phyloP scores from a whole-genome alignment of 2,329 filamentous ascomycete genomes.

The Ophiostoma sp. region DNA sequence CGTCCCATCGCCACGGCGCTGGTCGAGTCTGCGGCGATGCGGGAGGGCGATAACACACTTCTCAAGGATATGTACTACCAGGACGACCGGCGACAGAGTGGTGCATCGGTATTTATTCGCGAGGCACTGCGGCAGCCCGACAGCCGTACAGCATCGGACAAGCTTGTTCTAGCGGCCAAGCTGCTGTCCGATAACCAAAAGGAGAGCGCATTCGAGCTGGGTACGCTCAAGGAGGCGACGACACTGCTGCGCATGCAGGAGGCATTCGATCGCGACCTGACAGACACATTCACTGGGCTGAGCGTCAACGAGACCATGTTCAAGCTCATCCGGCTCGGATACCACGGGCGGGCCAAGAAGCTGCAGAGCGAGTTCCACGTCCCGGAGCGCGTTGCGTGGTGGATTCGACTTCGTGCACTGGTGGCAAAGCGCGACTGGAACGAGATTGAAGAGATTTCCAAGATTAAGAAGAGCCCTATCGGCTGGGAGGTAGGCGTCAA shows the following conservation, averaged over 20 bases:
- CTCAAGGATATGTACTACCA: conserved; percentile 97
- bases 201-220: conserved; percentile 68
- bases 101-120: conserved; percentile 77
- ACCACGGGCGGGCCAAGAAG: conserved; percentile 78
- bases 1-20: conserved; percentile 81
- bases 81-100: conserved; percentile 84
- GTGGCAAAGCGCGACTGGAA: conserved; percentile 88
- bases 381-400: conserved; percentile 83
- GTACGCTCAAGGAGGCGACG: conserved; percentile 71
- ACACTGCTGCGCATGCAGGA: conserved; percentile 82
- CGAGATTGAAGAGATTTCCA: conserved; percentile 80
- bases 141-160: conserved; percentile 67
- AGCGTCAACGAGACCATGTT: conserved; percentile 90
- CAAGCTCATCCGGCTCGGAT: conserved; percentile 74
- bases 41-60: conserved; percentile 66
- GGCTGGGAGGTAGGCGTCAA: conserved; percentile 75
- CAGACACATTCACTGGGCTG: conserved; percentile 70
- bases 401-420: conserved; percentile 74
- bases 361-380: conserved; percentile 90
- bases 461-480: conserved; percentile 79
- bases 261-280: conserved; percentile 75
- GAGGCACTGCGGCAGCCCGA: conserved; percentile 74
- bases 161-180: conserved; percentile 79
- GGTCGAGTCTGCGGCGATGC: conserved; percentile 72
- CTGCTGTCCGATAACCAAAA: conserved; percentile 72